Evolutionary conservation across 1,284 basidiomycete genomes (phyloP).

Genomic region (Heimioporus punctisporus): DNA sequence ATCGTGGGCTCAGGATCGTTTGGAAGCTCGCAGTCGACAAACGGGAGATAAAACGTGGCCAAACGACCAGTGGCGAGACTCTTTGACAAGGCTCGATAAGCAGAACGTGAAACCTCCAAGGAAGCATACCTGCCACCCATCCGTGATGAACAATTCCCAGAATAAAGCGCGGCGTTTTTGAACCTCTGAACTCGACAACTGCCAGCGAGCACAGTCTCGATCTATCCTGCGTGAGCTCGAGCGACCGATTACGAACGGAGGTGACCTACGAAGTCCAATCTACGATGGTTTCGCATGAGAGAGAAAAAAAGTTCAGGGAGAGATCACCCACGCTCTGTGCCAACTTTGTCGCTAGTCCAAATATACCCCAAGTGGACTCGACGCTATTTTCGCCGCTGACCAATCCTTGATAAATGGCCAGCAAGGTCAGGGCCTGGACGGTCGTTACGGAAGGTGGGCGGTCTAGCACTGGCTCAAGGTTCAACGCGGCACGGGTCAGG

Average conservation of each 20-base stretch:
- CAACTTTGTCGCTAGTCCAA: conserved; percentile 62
- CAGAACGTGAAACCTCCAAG: not conserved
- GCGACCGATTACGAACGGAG: not conserved
- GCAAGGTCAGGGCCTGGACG: conserved; percentile 64
- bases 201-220: conserved; percentile 71
- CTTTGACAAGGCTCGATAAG: conserved; percentile 18
- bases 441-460: conserved; percentile 67
- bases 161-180: conserved; percentile 72
- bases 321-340: conserved; percentile 60
- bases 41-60: conserved; percentile 65
- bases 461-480: conserved; percentile 65
- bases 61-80: conserved; percentile 66
- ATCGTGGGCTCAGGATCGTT: conserved; percentile 55
- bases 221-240: conserved; percentile 40
- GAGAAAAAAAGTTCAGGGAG: conserved; percentile 5
- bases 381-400: conserved; percentile 58
- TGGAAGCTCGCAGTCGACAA: conserved; percentile 67
- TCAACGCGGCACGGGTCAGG: conserved; percentile 61
- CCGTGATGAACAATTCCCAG: conserved; percentile 73
- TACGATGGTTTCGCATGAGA: conserved; percentile 25
- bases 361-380: conserved; percentile 61
- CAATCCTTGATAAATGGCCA: conserved; percentile 70
- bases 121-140: conserved; percentile 61
- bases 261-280: conserved; percentile 64
- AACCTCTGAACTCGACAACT: conserved; percentile 55